phyloP scores from a whole-genome alignment of 192 early-diverging fungal genomes.

The Linnemannia hyalina region DNA sequence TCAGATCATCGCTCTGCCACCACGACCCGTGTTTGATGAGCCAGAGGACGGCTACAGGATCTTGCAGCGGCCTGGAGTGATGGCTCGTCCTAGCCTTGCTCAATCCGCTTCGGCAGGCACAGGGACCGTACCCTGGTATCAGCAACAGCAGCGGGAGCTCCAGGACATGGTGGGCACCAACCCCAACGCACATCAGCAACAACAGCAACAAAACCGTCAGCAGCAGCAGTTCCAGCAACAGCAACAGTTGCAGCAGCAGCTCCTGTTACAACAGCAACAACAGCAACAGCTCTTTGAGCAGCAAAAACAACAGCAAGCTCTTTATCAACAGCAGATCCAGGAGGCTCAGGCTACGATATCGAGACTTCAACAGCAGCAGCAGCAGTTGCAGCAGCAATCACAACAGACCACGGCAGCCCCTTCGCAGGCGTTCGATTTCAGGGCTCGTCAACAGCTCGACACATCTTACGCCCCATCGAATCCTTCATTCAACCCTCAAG shows the following conservation, averaged over 20 bases:
- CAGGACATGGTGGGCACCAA: slow-evolving; percentile 47
- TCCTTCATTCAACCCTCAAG: slow-evolving; percentile 16
- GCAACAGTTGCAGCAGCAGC: slow-evolving; percentile 46
- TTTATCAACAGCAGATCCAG: slow-evolving; percentile 50
- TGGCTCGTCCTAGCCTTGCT: not conserved
- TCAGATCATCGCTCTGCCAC: slow-evolving; percentile 36
- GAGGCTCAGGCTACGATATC: slow-evolving; percentile 48
- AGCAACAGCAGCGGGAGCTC: slow-evolving; percentile 43
- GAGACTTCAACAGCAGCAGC: slow-evolving; percentile 46
- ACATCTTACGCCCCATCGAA: slow-evolving; percentile 11
- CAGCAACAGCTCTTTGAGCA: slow-evolving; percentile 36
- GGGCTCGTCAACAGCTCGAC: slow-evolving; percentile 14
- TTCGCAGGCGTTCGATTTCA: slow-evolving; percentile 3
- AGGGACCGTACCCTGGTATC: slow-evolving; percentile 46
- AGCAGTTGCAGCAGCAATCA: slow-evolving; percentile 35
- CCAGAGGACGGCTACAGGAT: slow-evolving; percentile 45
- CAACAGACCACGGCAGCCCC: not conserved
- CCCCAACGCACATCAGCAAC: slow-evolving; percentile 18
- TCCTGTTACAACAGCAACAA: slow-evolving; percentile 37
- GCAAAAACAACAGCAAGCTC: slow-evolving; percentile 46
- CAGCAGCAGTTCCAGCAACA: slow-evolving; percentile 42
- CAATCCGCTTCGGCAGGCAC: slow-evolving; percentile 7
- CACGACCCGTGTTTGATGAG: slow-evolving; percentile 25
- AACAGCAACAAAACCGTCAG: slow-evolving; percentile 25
- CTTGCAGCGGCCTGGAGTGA: slow-evolving; percentile 36